These are phyloP conservation scores for Salvia sclarea DNA, from an alignment of 305 asterid genomes.

Conservation along the genomic window DNA sequence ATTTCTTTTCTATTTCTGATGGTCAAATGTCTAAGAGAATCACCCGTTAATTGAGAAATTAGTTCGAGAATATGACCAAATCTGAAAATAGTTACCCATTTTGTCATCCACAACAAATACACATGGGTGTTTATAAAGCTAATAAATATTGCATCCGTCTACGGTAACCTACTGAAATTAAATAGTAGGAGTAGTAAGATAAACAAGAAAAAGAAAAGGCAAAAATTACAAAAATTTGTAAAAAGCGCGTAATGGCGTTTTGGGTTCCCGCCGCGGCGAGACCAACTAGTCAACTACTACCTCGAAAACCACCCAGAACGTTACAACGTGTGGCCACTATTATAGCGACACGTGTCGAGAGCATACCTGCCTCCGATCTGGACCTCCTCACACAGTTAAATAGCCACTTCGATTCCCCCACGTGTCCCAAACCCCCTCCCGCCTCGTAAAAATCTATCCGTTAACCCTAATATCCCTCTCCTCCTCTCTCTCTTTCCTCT, in stretches of 20 bases:
- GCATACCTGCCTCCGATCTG: constrained; percentile 27
- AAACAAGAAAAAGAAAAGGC: background rate
- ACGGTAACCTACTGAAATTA: background rate
- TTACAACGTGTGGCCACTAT: constrained; percentile 30
- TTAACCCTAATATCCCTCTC: constrained; percentile 43
- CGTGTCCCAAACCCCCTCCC: constrained; percentile 49
- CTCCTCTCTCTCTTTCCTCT: constrained; percentile 24
- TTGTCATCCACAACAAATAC: background rate
- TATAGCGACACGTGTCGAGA: constrained; percentile 4
- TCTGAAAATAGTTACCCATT: background rate
- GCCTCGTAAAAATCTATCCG: constrained; percentile 63
- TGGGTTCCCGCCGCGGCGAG: constrained; percentile 16
- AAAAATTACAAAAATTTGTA: background rate
- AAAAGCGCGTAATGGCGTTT: background rate
- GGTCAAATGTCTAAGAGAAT: background rate
- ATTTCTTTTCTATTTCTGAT: too few relatives aligned
- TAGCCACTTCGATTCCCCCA: constrained; percentile 37
- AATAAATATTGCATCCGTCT: background rate
- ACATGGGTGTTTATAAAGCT: background rate
- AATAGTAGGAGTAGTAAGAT: too few relatives aligned
- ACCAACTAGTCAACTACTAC: constrained; percentile 14
- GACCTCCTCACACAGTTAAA: constrained; percentile 15
- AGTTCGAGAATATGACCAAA: background rate
- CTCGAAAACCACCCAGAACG: constrained; percentile 38
- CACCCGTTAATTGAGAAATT: background rate